Base-by-base conservation (phyloP, 1,284 basidiomycete species). In the Ustilago shanxiensis region DNA sequence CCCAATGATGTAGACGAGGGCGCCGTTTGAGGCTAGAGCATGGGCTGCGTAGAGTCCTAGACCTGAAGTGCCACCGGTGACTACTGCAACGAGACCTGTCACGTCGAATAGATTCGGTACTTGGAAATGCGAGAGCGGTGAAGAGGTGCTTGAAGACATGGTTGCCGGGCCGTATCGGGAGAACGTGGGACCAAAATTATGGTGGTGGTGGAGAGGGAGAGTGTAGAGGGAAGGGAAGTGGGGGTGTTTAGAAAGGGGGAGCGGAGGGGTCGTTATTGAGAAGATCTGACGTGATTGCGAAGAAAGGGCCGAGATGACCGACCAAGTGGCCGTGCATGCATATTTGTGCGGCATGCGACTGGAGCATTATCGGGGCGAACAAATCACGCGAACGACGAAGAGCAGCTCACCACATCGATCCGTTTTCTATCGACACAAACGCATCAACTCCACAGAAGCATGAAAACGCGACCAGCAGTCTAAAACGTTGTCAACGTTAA, bases 11-110 rank as follows among this genome's bases (percentile, higher is more conserved):
- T 78, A 80, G 4, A 80, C 79, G 6, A 71, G 55, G 0, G 75
- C 75, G 1, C 79, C 79, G 54, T 80, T 76, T n/a, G 62, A 44
- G 0, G 79, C 79, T 7, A 78, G 63, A 2, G 72, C 72, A 10
- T 77, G 72, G 1, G 79, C 79, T 2, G 75, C 72, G 51, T 75
- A 78, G 9, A 75, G 66, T 14, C 79, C 79, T 1, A 80, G 55
- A 0, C 79, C 79, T 2, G 75, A 62, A 3, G 61, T 56, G 14
- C 75, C 79, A 10, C 79, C 79, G 6, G 79, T 80, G 29, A 80
- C 58, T 13, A 80, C 66, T 31, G 58, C 62, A 14, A 54, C 53
- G 10, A 74, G 64, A 3, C 47, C 56, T 14, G 39, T 14, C 3
- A 80, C 72, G 50, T 75, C 65, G 52, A 79, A 72, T 8, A 79